These are phyloP conservation scores for Neonectria ditissima DNA, from an alignment of 2,329 filamentous ascomycete genomes.

Conservation along the genomic window DNA sequence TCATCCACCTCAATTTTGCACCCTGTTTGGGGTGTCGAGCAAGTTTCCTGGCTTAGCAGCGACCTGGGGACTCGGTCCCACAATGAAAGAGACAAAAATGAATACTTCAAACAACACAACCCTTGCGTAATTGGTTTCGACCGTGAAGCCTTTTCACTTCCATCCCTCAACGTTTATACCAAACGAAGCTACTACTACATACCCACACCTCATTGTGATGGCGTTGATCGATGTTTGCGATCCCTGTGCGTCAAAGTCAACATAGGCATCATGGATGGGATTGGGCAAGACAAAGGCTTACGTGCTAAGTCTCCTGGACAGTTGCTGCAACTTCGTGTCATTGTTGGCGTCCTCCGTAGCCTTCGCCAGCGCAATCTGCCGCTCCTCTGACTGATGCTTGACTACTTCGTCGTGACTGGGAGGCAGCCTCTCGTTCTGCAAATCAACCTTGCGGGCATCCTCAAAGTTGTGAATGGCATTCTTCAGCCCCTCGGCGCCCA, in stretches of 20 bases:
- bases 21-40: constrained; percentile 27
- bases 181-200: constrained; percentile 44
- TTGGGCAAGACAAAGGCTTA: constrained; percentile 53
- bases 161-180: constrained; percentile 32
- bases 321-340: constrained; percentile 85
- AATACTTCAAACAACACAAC: constrained; percentile 33
- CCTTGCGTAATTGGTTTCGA: constrained; percentile 34
- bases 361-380: constrained; percentile 85
- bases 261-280: neutral
- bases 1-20: constrained; percentile 38
- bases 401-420: constrained; percentile 93
- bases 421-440: constrained; percentile 95
- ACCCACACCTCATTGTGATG: constrained; percentile 41
- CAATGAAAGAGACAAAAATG: constrained; percentile 35
- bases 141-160: constrained; percentile 31
- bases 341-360: constrained; percentile 92
- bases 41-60: constrained; percentile 23
- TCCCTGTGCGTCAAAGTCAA: constrained; percentile 39
- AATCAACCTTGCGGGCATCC: constrained; percentile 94
- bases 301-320: constrained; percentile 96
- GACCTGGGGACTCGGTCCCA: constrained; percentile 32
- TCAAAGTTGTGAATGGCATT: constrained; percentile 97
- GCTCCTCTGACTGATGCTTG: constrained; percentile 83
- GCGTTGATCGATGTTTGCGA: constrained; percentile 44
- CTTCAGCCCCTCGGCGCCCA: constrained; percentile 98